A percentile compares a stretch with the other conserved stretches of the same genome.
Evolutionary conservation across 2,329 filamentous ascomycete genomes (phyloP).

Genomic region (Fonsecaea multimorphosa): DNA sequence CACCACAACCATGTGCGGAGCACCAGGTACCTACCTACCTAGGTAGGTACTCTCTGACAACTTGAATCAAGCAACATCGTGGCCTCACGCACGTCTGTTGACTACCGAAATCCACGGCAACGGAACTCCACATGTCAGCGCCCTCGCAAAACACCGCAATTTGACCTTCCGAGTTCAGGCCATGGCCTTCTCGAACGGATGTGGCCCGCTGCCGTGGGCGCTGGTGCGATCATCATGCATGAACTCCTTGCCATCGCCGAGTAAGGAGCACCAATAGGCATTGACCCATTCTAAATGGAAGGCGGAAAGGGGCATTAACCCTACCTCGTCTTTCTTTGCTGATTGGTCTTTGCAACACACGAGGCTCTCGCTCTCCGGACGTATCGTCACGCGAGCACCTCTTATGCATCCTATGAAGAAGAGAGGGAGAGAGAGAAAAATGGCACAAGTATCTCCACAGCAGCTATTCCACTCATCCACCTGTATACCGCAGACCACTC

Average conservation of each 20-base stretch:
- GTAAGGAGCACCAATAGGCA: not conserved
- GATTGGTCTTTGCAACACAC: not conserved
- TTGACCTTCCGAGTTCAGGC: no score
- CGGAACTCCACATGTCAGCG: not conserved
- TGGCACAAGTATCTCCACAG: not conserved
- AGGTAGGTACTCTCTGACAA: no score
- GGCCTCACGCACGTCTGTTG: not conserved
- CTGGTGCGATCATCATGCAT: conserved; percentile 13
- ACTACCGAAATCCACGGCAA: not conserved
- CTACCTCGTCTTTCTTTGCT: not conserved
- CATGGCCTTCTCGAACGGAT: not conserved
- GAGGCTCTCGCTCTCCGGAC: not conserved
- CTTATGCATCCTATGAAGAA: not conserved
- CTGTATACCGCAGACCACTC: not conserved
- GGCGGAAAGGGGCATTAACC: not conserved
- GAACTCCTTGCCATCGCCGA: conserved; percentile 13
- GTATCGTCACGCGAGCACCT: not conserved
- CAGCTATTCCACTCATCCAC: conserved; percentile 13
- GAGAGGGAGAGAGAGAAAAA: not conserved
- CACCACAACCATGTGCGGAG: no score
- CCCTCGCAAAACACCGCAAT: not conserved
- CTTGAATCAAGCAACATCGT: not conserved
- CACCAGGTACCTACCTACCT: not conserved
- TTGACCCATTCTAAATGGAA: not conserved
- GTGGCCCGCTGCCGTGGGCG: not conserved